Base-by-base conservation (phyloP, 441 rosid species). In the Omphalea diandra region DNA sequence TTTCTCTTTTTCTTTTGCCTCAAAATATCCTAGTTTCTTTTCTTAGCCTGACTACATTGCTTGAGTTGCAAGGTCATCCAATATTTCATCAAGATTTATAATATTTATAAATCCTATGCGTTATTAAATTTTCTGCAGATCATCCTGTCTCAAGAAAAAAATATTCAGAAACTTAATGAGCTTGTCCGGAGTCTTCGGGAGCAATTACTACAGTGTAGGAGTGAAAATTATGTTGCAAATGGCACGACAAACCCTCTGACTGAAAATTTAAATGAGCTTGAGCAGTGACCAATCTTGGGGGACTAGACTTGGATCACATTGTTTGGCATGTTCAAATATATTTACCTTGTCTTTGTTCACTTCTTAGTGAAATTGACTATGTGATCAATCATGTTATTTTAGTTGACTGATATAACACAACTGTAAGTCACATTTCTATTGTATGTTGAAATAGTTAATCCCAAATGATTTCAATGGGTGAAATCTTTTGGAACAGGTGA, bases 81-180 rank as follows among this genome's bases (percentile, higher is more conserved):
- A 54, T 20, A 26, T 22, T 24, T 4, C n/a, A 20, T 43, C 55
- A 65, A 64, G 7, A 1, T 40, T 40, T 40, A 11, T 40, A 61
- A 70, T 43, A 26, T 50, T 29, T 33, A 54, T 73, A 27, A 70
- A 55, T n/a, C 33, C 52, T 64, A 26, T 76, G 33, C 56, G 36
- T 55, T 62, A 14, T 33, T 35, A 53, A 63, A 71, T 73, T 68
- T 65, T 58, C 65, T 75, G 74, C 84, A 88, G 97, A 86, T 80
- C 72, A 88, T 90, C 79, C 92, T 90, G 43, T 87, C 85, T 59
- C 97, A 87, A 75, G 97, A 90, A 76, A 85, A 79, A 67, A 81
- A 83, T 41, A 88, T 88, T 77, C 91, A 85, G 76, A 85, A 83
- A 73, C 92, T 90, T 68, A 87, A 88, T 24, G 89, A 83, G 75